These are phyloP conservation scores for Magnolia sinica DNA, from an alignment of 164 flowering plant genomes.

Conservation along the genomic window DNA sequence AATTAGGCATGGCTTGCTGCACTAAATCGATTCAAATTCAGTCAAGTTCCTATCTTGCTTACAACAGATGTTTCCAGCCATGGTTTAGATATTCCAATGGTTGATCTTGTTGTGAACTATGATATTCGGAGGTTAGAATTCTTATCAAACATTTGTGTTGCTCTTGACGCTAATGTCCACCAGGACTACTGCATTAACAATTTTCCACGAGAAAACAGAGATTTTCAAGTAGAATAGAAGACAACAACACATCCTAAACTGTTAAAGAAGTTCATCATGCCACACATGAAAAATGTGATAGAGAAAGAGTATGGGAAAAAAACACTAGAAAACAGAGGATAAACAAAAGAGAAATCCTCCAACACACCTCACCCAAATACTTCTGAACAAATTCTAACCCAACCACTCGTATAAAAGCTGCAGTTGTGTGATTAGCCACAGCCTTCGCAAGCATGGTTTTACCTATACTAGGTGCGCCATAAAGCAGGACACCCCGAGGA, in stretches of 20 bases:
- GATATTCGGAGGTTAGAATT: constrained; percentile 76
- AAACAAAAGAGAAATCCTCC: background rate
- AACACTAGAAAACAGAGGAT: background rate
- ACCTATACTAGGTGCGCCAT: constrained; percentile 98
- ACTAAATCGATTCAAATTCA: constrained; percentile 76
- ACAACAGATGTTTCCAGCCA: constrained; percentile 97
- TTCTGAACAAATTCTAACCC: constrained; percentile 99
- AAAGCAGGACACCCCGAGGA: constrained; percentile 92
- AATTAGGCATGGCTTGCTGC: constrained; percentile 52
- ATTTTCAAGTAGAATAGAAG: too few species aligned
- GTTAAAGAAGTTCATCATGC: background rate
- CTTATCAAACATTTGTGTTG: background rate
- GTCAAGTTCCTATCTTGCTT: constrained; percentile 64
- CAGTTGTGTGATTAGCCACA: constrained; percentile 90
- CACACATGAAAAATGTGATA: background rate
- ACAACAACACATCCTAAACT: too few species aligned
- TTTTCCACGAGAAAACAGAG: too few species aligned
- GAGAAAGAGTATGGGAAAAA: background rate
- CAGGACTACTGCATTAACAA: too few species aligned
- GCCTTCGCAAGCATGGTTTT: constrained; percentile 99
- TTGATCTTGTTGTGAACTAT: constrained; percentile 89
- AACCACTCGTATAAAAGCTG: constrained; percentile 93
- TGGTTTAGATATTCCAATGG: constrained; percentile 95
- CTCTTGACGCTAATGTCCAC: background rate
- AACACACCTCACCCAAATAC: constrained; percentile 88